These are phyloP conservation scores for Canavalia gladiata DNA, from an alignment of 306 rosid species.

Conservation along the genomic window DNA sequence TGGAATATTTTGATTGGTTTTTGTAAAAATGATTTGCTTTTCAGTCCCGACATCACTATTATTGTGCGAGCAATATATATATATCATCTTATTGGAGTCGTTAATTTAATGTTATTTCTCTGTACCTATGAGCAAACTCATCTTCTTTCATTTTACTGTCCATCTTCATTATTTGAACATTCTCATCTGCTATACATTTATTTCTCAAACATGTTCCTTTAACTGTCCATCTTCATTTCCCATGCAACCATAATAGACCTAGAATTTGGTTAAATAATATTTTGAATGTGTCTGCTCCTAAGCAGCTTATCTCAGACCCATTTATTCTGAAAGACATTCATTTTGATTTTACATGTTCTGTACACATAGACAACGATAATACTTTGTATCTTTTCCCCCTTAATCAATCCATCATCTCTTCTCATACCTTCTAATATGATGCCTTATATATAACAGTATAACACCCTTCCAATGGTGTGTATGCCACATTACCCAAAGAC, in stretches of 20 bases:
- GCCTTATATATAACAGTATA: background rate
- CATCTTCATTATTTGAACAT: background rate
- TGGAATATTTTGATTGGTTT: background rate
- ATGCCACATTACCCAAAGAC: background rate
- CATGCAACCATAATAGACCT: background rate
- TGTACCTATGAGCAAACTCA: background rate
- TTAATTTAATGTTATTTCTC: background rate
- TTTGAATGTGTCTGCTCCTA: background rate
- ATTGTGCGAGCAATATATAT: background rate
- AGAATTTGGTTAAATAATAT: slow-evolving; percentile 25
- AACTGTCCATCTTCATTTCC: background rate
- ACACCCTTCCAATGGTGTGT: background rate
- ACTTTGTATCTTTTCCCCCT: background rate
- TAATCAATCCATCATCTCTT: background rate
- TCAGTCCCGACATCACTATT: background rate
- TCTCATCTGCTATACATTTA: slow-evolving; percentile 18
- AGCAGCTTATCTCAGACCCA: background rate
- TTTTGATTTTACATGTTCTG: background rate
- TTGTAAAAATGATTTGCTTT: background rate
- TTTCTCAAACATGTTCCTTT: slow-evolving; percentile 7
- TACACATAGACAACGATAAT: slow-evolving; percentile 16
- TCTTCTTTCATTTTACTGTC: slow-evolving; percentile 3
- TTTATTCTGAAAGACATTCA: background rate
- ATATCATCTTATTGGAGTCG: background rate
- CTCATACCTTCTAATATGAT: slow-evolving; percentile 10